phyloP scores from a whole-genome alignment of 768 basidiomycete genomes.

The Xanthoconium stramineum region DNA sequence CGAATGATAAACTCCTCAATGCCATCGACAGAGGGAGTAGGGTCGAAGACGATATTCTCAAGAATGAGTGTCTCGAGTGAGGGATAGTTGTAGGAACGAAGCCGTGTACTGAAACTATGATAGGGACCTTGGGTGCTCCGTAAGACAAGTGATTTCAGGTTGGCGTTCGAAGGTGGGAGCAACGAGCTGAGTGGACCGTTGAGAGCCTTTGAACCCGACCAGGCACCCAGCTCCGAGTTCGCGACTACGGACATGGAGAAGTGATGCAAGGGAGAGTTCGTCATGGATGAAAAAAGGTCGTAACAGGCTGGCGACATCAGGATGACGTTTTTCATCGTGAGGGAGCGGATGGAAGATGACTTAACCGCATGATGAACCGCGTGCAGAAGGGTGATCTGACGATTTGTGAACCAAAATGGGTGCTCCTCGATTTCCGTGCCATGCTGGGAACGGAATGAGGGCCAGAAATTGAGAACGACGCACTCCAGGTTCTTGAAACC shows the following conservation, averaged over 20 bases:
- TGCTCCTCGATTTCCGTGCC: conserved; percentile 25
- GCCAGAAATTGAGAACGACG: conserved; percentile 30
- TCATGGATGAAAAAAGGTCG: conserved; percentile 26
- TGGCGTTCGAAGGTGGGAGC: conserved; percentile 19
- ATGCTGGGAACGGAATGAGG: conserved; percentile 24
- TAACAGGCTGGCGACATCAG: conserved; percentile 25
- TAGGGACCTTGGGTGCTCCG: conserved; percentile 30
- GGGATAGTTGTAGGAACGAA: conserved; percentile 22
- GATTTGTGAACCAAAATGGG: conserved; percentile 32
- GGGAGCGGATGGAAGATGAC: conserved; percentile 19
- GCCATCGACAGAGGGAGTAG: conserved; percentile 15
- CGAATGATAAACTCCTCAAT: conserved; percentile 32
- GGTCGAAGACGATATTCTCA: conserved; percentile 31
- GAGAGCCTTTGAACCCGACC: conserved; percentile 31
- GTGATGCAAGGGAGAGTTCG: conserved; percentile 27
- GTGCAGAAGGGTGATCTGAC: conserved; percentile 25
- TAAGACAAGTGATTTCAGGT: conserved; percentile 22
- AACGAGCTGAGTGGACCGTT: conserved; percentile 27
- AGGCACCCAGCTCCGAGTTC: conserved; percentile 28
- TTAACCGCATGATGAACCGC: conserved; percentile 23
- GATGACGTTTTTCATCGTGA: conserved; percentile 25
- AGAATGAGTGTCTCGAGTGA: conserved; percentile 26
- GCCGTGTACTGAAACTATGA: conserved; percentile 24
- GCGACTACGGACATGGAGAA: conserved; percentile 30
- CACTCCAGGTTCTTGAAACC: conserved; percentile 19